Base-by-base conservation (phyloP, 805 yeast species). In the Yamadazyma takamatsuzukensis region DNA sequence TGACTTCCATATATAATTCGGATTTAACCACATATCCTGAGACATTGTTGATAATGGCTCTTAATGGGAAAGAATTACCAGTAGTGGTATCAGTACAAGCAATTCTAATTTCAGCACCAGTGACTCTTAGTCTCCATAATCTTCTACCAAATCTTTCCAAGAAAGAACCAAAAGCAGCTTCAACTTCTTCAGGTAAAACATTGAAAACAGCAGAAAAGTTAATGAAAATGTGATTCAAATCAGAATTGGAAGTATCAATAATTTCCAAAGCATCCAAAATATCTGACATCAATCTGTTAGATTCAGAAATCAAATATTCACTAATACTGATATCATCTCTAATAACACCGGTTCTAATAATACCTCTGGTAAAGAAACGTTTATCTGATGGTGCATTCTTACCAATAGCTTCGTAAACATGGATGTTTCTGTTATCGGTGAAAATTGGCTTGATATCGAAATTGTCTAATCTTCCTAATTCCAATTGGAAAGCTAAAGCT, bases 1-100 rank as follows among this genome's bases (percentile, higher is more conserved):
- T 87, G 45, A 88, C 86, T 64, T 93, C 99, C 57, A 88, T 83
- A 69, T 90, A 93, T 58, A 93, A 70, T 51, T 94, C 97, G 32
- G 95, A 83, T 64, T 86, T 88, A 37, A 93, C 97, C 42, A 93
- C 98, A 54, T 88, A 94, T 49, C 99, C 98, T 43, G 95, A 83
- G 22, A 90, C 96, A 52, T 93, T 93, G 68, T 84, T 89, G 54
- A 94, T 89, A 67, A 90, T 79, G 27, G 97, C 98, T 60, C 99
- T 81, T 51, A 93, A 76, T 53, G 98, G 98, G 78, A 85, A 86
- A 36, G 96, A 89, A 45, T 78, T 74, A 38, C 96, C 96, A 27
- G 90, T 79, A 34, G 71, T 69, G 36, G 93, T 84, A 55, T 93
- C 96, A 33, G 89, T 82, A 54, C 96, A 88, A 70, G 86, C 89